These are phyloP conservation scores for Bocquillonia castaneifolia DNA, from an alignment of 441 rosid species.

Conservation along the genomic window DNA sequence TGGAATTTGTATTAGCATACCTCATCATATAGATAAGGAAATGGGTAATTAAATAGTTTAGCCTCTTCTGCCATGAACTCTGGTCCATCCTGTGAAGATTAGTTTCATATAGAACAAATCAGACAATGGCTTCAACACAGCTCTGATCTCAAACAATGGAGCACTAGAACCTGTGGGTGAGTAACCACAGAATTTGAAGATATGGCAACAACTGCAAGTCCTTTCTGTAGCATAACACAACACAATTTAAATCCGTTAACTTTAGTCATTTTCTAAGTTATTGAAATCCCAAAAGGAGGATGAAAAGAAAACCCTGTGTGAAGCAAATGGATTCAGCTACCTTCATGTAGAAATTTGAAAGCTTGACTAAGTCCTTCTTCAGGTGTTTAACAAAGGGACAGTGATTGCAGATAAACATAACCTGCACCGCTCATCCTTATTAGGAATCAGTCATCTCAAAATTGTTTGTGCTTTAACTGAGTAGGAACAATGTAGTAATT, in stretches of 20 bases:
- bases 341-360: slow-evolving; percentile 66
- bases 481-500: background rate
- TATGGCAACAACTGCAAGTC: slow-evolving; percentile 85
- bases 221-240: slow-evolving; percentile 49
- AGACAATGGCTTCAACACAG: slow-evolving; percentile 24
- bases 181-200: slow-evolving; percentile 75
- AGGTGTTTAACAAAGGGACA: slow-evolving; percentile 90
- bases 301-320: slow-evolving; percentile 5
- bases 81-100: slow-evolving; percentile 76
- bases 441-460: slow-evolving; percentile 1
- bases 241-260: background rate
- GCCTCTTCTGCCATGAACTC: slow-evolving; percentile 89
- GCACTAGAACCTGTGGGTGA: slow-evolving; percentile 72
- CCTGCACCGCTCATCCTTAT: slow-evolving; percentile 36
- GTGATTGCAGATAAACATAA: slow-evolving; percentile 85
- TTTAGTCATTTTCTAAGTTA: background rate
- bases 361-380: slow-evolving; percentile 77
- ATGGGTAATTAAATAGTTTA: slow-evolving; percentile 55
- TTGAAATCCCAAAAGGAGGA: background rate
- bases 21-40: slow-evolving; percentile 85
- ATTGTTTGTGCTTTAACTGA: background rate
- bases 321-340: slow-evolving; percentile 33
- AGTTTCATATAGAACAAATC: slow-evolving; percentile 27
- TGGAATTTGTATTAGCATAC: slow-evolving; percentile 29
- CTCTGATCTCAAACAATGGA: slow-evolving; percentile 28